Conservation (phyloP, 2,329 filamentous ascomycete genomes). For the Ascochyta lentis region DNA sequence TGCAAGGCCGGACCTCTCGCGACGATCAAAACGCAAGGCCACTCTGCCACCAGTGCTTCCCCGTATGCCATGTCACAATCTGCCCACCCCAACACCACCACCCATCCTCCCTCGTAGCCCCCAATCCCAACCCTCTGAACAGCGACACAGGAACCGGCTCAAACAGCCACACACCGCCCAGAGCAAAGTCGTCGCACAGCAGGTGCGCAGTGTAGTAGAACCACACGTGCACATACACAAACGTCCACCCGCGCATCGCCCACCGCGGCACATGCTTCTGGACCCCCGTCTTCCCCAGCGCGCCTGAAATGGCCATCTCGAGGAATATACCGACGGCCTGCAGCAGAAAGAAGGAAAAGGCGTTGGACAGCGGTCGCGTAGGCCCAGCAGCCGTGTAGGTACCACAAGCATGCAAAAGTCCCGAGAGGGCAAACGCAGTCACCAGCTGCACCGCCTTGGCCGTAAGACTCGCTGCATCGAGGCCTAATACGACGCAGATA, state of each 20-base stretch:
- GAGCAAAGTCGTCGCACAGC: conserved; percentile 78
- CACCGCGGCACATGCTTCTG: conserved; percentile 52
- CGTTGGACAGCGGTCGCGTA: conserved; percentile 56
- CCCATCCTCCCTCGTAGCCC: conserved; percentile 61
- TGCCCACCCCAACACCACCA: conserved; percentile 72
- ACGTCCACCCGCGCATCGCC: conserved; percentile 63
- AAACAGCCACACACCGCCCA: conserved; percentile 76
- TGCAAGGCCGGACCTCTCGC: not conserved
- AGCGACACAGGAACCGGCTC: conserved; percentile 82
- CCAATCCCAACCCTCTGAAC: conserved; percentile 71
- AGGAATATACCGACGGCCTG: conserved; percentile 70
- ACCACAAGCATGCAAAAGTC: conserved; percentile 72
- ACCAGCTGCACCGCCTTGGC: conserved; percentile 53
- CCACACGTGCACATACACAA: conserved; percentile 70
- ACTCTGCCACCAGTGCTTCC: conserved; percentile 69
- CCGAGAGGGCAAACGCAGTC: conserved; percentile 71
- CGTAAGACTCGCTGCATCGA: conserved; percentile 42
- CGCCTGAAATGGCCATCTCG: conserved; percentile 52
- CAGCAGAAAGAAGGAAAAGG: conserved; percentile 73
- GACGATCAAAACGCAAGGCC: conserved; percentile 53
- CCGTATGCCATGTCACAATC: conserved; percentile 65
- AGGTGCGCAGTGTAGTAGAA: conserved; percentile 68
- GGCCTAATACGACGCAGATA: conserved; percentile 45
- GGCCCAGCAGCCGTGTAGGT: conserved; percentile 69
- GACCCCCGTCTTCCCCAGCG: conserved; percentile 45